phyloP scores from a whole-genome alignment of 345 rosid genomes.

The Arabidopsis arenosa region DNA sequence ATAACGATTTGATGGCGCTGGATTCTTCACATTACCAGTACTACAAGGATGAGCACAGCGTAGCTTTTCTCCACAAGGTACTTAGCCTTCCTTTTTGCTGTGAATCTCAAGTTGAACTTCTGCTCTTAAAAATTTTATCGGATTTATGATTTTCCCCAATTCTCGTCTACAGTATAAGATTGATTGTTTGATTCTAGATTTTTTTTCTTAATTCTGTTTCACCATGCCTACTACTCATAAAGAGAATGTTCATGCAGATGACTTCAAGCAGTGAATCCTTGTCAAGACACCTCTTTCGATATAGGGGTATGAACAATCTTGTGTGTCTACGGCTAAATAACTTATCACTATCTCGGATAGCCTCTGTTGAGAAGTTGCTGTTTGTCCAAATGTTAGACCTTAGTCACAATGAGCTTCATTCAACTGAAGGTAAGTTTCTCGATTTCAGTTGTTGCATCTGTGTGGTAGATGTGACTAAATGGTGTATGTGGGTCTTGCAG shows the following conservation, averaged over 20 bases:
- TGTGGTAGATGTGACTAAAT: conserved; percentile 17
- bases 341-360: conserved; percentile 69
- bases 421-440: conserved; percentile 71
- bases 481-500: conserved; percentile 43
- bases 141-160: not conserved
- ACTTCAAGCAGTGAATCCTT: conserved; percentile 59
- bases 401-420: conserved; percentile 79
- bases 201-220: not conserved
- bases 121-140: not conserved
- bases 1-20: conserved; percentile 65
- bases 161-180: not conserved
- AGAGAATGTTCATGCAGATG: conserved; percentile 61
- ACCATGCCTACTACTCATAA: conserved; percentile 23
- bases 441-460: conserved; percentile 11
- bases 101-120: conserved; percentile 23
- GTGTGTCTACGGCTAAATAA: conserved; percentile 76
- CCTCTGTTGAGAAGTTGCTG: conserved; percentile 69
- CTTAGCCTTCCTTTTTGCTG: conserved; percentile 21
- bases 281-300: conserved; percentile 56
- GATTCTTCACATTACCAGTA: conserved; percentile 70
- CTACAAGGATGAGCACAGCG: conserved; percentile 79
- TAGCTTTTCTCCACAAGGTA: conserved; percentile 73
- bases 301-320: conserved; percentile 45
- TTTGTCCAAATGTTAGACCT: conserved; percentile 96
- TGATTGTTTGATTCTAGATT: conserved; percentile 12